Conservation (phyloP, 2,329 filamentous ascomycete genomes). For the Neonectria hederae region DNA sequence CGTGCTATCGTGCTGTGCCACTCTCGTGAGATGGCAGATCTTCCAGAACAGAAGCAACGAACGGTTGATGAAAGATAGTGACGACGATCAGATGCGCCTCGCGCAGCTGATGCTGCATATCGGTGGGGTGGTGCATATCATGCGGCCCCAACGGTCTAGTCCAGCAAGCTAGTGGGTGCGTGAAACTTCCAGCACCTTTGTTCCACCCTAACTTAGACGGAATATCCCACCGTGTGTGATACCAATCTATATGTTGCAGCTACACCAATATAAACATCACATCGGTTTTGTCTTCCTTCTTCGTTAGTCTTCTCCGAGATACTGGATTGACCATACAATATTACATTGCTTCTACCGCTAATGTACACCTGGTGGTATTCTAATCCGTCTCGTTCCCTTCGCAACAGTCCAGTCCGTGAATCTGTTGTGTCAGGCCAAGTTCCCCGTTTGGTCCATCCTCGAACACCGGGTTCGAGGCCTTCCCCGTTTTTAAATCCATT, state of each 20-base stretch:
- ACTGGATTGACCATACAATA: slow-evolving; percentile 18
- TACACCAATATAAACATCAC: no score
- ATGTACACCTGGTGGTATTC: slow-evolving; percentile 32
- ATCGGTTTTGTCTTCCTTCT: no score
- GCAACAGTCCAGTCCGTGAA: slow-evolving; percentile 9
- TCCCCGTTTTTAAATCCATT: slow-evolving; percentile 26
- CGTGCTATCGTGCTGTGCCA: neutral
- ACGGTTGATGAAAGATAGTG: neutral
- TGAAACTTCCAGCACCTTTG: neutral
- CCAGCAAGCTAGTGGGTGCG: neutral
- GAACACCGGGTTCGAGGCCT: slow-evolving; percentile 25
- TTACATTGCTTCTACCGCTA: slow-evolving; percentile 40
- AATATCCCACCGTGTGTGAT: no score
- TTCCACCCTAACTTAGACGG: neutral
- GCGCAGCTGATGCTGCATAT: slow-evolving; percentile 26
- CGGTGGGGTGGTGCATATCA: slow-evolving; percentile 33
- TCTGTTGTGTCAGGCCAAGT: slow-evolving; percentile 5
- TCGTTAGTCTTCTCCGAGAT: neutral
- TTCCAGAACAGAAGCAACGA: neutral
- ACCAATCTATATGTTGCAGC: no score
- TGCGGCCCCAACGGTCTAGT: slow-evolving; percentile 21
- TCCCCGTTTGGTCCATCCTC: slow-evolving; percentile 13
- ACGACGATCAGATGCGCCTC: slow-evolving; percentile 12
- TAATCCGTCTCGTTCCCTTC: slow-evolving; percentile 12
- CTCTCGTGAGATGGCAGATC: neutral